Evolutionary conservation across 1,139 yeast species (phyloP).

Genomic region (Candida anutae): DNA sequence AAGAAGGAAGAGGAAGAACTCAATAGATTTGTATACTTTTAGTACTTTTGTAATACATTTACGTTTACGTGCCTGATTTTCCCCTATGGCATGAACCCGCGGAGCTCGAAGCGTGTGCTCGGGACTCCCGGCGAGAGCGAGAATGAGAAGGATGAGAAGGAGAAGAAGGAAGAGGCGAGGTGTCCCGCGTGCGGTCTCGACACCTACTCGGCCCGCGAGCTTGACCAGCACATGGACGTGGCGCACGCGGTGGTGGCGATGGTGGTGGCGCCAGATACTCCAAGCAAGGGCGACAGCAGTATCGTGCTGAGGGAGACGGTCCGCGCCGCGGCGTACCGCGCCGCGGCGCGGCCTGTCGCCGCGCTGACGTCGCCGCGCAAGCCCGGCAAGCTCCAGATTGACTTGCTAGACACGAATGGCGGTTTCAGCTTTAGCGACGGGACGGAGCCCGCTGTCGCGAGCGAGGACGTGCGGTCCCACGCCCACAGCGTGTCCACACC

Average conservation of each 20-base stretch:
- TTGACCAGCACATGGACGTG: slow-evolving; percentile 70
- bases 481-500: background rate
- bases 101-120: slow-evolving; percentile 13
- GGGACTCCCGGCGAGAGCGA: slow-evolving; percentile 18
- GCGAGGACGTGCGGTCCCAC: background rate
- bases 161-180: slow-evolving; percentile 1
- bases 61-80: no score
- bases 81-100: no score
- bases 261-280: no score
- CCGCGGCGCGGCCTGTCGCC: no score
- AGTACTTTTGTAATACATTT: no score
- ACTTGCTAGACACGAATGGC: slow-evolving; percentile 1
- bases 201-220: slow-evolving; percentile 48
- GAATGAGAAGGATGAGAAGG: background rate
- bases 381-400: background rate
- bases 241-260: slow-evolving; percentile 29
- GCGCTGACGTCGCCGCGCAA: background rate
- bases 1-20: no score
- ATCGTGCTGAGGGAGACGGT: no score
- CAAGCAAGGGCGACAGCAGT: no score
- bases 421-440: slow-evolving; percentile 2
- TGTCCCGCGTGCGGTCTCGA: slow-evolving; percentile 71
- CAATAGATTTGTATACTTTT: no score
- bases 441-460: background rate
- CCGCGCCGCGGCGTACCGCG: no score